Base-by-base conservation (phyloP, 139 green algal genomes). In the Pseudopediastrum boryanum region DNA sequence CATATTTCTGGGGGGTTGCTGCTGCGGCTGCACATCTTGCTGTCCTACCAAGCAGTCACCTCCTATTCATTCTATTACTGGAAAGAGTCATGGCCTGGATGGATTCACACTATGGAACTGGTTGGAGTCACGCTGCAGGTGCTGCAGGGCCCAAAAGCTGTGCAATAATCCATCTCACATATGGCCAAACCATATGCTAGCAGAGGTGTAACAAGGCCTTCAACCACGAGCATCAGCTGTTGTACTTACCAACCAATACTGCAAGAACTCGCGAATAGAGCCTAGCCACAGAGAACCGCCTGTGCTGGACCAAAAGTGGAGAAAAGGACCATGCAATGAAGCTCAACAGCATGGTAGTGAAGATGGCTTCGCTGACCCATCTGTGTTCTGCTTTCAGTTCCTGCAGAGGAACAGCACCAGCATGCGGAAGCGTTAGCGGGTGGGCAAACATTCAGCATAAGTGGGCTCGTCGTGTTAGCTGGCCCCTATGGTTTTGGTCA, bases 301-400 rank as follows among this genome's bases (percentile, higher is more conserved):
- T 93, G 27, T 85, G 79, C 9, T 56, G 46, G 25, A 86, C 73
- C 21, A 95, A 79, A 74, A 97, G 94, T 16, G 93, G 93, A 6
- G 87, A 89, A 69, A 97, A 93, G 31, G 78, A 86, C 93, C 93
- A 97, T n/a, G 94, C 29, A 25, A 93, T 74, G 29, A 95, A 94
- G 23, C 73, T 79, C n/a, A 87, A 71, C 62, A 95, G 89, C 29
- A 95, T 62, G 5, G 54, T 83, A 25, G 73, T 84, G 63, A 96
- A 96, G 33, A 96, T 88, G 19, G 79, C 76, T 65, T 96, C 92
- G 66, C 84, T 93, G 16, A 95, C 80, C 92, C 91, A 95, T 12
- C 87, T 81, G 8, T 89, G 81, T 8, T 83, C n/a, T 27, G 78
- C 36, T 13, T 85, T 86, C 33, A 95, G 65, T 69, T 94, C 91